A percentile compares a stretch with the other conserved stretches of the same genome.
These are phyloP conservation scores for Phoenix dactylifera DNA, from an alignment of 176 grass and related monocot genomes.

Conservation along the genomic window DNA sequence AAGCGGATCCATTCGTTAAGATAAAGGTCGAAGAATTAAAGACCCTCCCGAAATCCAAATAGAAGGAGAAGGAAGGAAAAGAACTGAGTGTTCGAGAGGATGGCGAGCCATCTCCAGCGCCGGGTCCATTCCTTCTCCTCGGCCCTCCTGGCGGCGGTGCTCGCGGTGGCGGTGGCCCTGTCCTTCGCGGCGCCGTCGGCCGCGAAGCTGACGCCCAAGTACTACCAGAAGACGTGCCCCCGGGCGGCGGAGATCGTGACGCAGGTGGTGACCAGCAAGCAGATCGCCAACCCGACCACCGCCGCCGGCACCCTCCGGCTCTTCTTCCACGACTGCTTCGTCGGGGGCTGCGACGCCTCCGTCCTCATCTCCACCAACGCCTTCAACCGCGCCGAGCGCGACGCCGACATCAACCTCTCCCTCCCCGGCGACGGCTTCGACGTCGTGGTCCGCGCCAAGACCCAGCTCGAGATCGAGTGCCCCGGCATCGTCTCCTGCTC, in stretches of 20 bases:
- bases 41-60: no score
- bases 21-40: no score
- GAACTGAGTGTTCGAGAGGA: no score
- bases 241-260: not conserved
- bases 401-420: conserved; percentile 7
- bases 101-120: no score
- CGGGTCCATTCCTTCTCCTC: no score
- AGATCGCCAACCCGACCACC: not conserved
- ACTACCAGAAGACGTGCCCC: conserved; percentile 17
- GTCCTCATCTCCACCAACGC: not conserved
- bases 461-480: conserved; percentile 9
- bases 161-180: no score
- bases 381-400: conserved; percentile 10
- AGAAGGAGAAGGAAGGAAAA: no score
- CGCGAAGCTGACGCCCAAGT: not conserved
- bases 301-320: conserved; percentile 10
- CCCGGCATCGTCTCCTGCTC: conserved; percentile 16
- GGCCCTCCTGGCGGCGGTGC: no score
- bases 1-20: no score
- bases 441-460: conserved; percentile 9
- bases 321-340: conserved; percentile 17
- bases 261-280: not conserved
- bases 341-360: conserved; percentile 13
- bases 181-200: no score
- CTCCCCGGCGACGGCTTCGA: not conserved